Base-by-base conservation (phyloP, 352 stramenopile genomes). In the Saprolegnia diclina region DNA sequence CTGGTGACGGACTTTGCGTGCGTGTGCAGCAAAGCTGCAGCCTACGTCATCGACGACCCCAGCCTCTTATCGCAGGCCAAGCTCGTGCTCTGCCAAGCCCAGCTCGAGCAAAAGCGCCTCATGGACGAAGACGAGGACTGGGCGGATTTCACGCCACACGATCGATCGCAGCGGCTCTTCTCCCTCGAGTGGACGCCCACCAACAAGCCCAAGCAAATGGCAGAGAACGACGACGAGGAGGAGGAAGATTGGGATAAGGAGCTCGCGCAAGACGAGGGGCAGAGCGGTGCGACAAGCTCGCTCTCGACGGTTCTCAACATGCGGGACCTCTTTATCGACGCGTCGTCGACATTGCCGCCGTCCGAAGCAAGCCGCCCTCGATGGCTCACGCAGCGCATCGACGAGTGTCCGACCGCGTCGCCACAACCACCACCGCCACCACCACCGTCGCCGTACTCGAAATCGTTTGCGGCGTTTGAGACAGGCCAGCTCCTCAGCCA, bases 231-330 rank as follows among this genome's bases (percentile, higher is more conserved):
- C 35, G 21, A n/a, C 53, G 48, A 1, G 16, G 32, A 42, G 14
- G 16, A 18, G 14, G 45, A 69, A 55, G 52, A 50, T 45, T 69
- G 38, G 26, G 63, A 69, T 35, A 35, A 24, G 35, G 63, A 69
- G 52, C 32, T 57, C 48, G 18, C 32, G 11, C 24, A 61, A 7
- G 24, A 45, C 26, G 24, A 59, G 45, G n/a, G 19, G 19, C 38
- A 67, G 37, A 69, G 44, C 35, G 42, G 6, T 14, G 53, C 38
- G 1, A 38, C 63, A 26, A 61, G 44, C 32, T 62, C 48, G 32
- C 45, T 69, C 14, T 59, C 63, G 21, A 61, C 63, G 5, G 35
- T 69, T 6, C 40, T 69, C 18, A 69, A 69, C 40, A 57, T 69
- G 63, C 63, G 63, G 5, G 63, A 69, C 5, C 53, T 69, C 6